A percentile compares a stretch with the other conserved stretches of the same genome.
Evolutionary conservation across 176 grass and related monocot species (phyloP).

Genomic region (Oropetium thomaeum): DNA sequence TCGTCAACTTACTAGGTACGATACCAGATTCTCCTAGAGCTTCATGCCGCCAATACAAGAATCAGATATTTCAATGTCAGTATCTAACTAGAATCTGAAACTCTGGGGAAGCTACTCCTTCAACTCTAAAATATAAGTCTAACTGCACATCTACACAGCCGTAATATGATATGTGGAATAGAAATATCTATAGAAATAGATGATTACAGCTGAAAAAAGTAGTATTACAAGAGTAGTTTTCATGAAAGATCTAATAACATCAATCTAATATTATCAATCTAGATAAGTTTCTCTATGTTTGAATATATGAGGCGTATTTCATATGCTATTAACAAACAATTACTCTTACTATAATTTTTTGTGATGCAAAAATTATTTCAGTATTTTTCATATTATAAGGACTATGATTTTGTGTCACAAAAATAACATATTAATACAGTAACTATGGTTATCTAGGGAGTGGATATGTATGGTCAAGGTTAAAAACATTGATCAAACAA

Average conservation of each 20-base stretch:
- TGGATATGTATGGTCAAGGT: neutral
- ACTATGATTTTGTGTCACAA: neutral
- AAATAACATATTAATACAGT: neutral
- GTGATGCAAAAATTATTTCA: neutral
- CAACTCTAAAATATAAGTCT: neutral
- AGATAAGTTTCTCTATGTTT: neutral
- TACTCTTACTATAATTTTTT: neutral
- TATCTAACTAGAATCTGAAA: neutral
- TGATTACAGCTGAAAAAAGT: neutral
- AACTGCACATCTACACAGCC: neutral
- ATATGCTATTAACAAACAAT: neutral
- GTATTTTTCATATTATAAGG: neutral
- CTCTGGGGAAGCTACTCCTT: neutral
- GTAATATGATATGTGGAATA: neutral
- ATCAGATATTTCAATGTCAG: neutral
- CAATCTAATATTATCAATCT: neutral
- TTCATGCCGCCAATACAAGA: conserved; percentile 42
- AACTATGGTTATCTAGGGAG: neutral
- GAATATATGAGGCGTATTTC: neutral
- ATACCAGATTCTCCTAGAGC: conserved; percentile 94
- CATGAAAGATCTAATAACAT: neutral
- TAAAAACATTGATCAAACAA: neutral
- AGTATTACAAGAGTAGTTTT: neutral
- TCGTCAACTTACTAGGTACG: conserved; percentile 62
- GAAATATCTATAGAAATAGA: neutral